These are phyloP conservation scores for Starmera amethionina DNA, from an alignment of 805 yeast species.

Conservation along the genomic window DNA sequence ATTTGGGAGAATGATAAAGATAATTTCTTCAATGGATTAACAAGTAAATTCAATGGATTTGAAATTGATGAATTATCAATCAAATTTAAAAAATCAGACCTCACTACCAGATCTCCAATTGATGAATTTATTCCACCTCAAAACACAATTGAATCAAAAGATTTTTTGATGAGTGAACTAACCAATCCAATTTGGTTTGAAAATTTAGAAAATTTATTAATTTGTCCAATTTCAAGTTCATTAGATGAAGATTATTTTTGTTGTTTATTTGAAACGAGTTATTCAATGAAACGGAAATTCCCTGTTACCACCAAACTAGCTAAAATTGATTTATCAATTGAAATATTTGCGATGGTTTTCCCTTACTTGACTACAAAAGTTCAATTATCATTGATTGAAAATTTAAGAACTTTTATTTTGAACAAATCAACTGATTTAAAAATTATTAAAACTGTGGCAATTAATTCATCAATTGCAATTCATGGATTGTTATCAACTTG, in stretches of 20 bases:
- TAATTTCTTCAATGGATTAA: slow-evolving; percentile 41
- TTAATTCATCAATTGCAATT: slow-evolving; percentile 57
- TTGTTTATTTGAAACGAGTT: slow-evolving; percentile 14
- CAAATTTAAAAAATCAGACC: slow-evolving; percentile 11
- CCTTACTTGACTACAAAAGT: slow-evolving; percentile 67
- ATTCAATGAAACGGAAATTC: slow-evolving; percentile 24
- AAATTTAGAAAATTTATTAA: slow-evolving; percentile 22
- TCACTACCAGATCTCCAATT: slow-evolving; percentile 3
- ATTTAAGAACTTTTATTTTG: slow-evolving; percentile 47
- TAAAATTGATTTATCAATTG: slow-evolving; percentile 70
- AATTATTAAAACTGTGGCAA: slow-evolving; percentile 37
- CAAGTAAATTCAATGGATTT: slow-evolving; percentile 33
- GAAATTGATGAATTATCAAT: slow-evolving; percentile 28
- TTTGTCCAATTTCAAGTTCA: slow-evolving; percentile 29
- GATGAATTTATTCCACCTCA: slow-evolving; percentile 10
- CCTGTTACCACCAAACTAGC: slow-evolving; percentile 39
- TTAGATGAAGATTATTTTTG: slow-evolving; percentile 32
- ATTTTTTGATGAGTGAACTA: slow-evolving; percentile 21
- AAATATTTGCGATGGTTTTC: slow-evolving; percentile 60
- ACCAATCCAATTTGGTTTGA: slow-evolving; percentile 25
- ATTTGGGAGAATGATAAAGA: slow-evolving; percentile 18
- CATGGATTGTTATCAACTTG: slow-evolving; percentile 34
- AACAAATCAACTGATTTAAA: slow-evolving; percentile 25
- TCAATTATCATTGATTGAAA: slow-evolving; percentile 83
- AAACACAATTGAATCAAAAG: slow-evolving; percentile 22